These are phyloP conservation scores for Xylariaceae sp. DNA, from an alignment of 2,329 filamentous ascomycete species.

Conservation along the genomic window DNA sequence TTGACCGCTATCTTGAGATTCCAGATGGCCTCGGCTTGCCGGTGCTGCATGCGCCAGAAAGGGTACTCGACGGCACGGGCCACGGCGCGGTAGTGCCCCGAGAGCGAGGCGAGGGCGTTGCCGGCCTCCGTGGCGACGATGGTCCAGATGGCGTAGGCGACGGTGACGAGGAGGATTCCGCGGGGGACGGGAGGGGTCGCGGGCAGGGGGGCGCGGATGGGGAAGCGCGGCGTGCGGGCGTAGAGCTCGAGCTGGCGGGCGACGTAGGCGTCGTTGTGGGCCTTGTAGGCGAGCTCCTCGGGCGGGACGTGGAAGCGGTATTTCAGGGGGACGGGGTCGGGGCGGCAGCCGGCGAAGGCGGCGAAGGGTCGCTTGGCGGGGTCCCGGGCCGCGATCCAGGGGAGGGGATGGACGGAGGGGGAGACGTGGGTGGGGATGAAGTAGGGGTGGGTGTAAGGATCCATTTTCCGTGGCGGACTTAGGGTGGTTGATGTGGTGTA, in stretches of 20 bases:
- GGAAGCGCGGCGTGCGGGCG: not conserved
- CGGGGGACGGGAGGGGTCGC: too few relatives aligned
- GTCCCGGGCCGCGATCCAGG: not conserved
- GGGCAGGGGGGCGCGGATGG: too few relatives aligned
- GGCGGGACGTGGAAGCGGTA: not conserved
- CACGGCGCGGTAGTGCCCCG: not conserved
- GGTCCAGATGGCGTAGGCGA: not conserved
- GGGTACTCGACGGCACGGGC: not conserved
- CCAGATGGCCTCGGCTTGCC: not conserved
- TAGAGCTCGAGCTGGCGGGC: slow-evolving; percentile 2
- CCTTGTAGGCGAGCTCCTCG: not conserved
- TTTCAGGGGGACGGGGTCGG: not conserved
- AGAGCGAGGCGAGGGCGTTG: not conserved
- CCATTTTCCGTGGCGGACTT: not conserved
- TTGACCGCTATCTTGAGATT: too few relatives aligned
- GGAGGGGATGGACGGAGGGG: not conserved
- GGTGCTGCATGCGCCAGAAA: not conserved
- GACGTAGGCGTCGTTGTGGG: not conserved
- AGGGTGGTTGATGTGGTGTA: slow-evolving; percentile 1
- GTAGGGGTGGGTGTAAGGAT: not conserved
- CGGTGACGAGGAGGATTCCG: not conserved
- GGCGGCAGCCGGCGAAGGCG: not conserved
- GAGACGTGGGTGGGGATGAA: not conserved
- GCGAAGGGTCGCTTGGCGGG: slow-evolving; percentile 1
- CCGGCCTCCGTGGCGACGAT: not conserved